These are phyloP conservation scores for Bothriochloa decipiens DNA, from an alignment of 176 grass and related monocot genomes.

Conservation along the genomic window DNA sequence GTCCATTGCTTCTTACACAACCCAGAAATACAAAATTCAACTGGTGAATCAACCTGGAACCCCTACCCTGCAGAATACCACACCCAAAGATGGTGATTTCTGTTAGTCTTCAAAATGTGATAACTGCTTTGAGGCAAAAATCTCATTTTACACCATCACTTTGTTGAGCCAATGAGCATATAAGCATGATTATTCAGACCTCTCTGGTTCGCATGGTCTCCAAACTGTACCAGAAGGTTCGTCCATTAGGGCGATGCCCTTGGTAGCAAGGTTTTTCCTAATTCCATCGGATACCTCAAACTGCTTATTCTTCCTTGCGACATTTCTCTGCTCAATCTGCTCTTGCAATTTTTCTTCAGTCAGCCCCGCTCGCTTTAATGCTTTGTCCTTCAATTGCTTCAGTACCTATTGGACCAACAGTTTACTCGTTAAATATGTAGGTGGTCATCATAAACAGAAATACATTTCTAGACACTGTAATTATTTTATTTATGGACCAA, in stretches of 20 bases:
- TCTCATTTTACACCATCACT: slow-evolving; percentile 6
- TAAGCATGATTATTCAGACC: slow-evolving; percentile 6
- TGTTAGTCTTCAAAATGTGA: slow-evolving; percentile 26
- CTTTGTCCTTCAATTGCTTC: slow-evolving; percentile 43
- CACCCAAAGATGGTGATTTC: slow-evolving; percentile 1
- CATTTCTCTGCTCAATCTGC: slow-evolving; percentile 43
- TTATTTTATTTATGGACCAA: background rate
- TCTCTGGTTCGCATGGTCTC: slow-evolving; percentile 69
- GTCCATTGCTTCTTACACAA: background rate
- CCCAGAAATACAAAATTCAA: slow-evolving; percentile 6
- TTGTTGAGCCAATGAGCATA: background rate
- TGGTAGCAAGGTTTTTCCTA: slow-evolving; percentile 52
- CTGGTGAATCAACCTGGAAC: background rate
- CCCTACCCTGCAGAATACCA: background rate
- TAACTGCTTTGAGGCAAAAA: background rate
- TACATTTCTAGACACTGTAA: background rate
- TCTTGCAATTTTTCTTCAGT: slow-evolving; percentile 46
- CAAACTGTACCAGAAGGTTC: slow-evolving; percentile 76
- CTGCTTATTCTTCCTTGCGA: slow-evolving; percentile 52
- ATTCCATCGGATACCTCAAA: slow-evolving; percentile 55
- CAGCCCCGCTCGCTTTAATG: slow-evolving; percentile 55
- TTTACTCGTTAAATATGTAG: background rate
- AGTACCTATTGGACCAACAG: slow-evolving; percentile 10
- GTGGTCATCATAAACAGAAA: slow-evolving; percentile 20
- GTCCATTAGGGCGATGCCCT: slow-evolving; percentile 84